Evolutionary conservation across 441 rosid species (phyloP).

Genomic region (Hura crepitans): DNA sequence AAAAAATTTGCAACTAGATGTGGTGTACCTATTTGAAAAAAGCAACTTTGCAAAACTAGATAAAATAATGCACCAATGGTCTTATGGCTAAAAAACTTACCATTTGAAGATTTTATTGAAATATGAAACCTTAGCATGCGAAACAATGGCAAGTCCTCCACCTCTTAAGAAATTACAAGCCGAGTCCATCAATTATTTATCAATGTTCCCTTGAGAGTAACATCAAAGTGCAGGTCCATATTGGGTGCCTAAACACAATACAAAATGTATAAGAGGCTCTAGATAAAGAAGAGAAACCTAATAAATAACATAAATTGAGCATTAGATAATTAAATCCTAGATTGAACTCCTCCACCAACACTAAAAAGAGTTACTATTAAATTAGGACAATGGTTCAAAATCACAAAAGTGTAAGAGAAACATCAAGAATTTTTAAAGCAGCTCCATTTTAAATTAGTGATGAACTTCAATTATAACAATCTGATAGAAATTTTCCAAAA

Average conservation of each 20-base stretch:
- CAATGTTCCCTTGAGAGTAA: constrained; percentile 66
- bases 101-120: constrained; percentile 63
- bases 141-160: constrained; percentile 67
- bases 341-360: background rate
- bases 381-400: too few relatives aligned
- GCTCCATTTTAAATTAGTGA: too few relatives aligned
- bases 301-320: constrained; percentile 6
- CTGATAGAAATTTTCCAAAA: too few relatives aligned
- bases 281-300: constrained; percentile 59
- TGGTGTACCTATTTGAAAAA: background rate
- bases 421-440: too few relatives aligned
- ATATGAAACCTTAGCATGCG: constrained; percentile 44
- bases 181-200: constrained; percentile 68
- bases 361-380: too few relatives aligned
- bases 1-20: too few relatives aligned
- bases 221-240: constrained; percentile 77
- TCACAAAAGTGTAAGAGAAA: too few relatives aligned
- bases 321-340: background rate
- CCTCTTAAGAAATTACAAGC: constrained; percentile 58
- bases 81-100: constrained; percentile 31
- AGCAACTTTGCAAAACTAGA: background rate
- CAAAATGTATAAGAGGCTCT: constrained; percentile 59
- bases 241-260: constrained; percentile 66
- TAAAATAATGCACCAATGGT: background rate
- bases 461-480: too few relatives aligned